These are phyloP conservation scores for Tylopilus subfusipes DNA, from an alignment of 768 basidiomycete genomes.

Conservation along the genomic window DNA sequence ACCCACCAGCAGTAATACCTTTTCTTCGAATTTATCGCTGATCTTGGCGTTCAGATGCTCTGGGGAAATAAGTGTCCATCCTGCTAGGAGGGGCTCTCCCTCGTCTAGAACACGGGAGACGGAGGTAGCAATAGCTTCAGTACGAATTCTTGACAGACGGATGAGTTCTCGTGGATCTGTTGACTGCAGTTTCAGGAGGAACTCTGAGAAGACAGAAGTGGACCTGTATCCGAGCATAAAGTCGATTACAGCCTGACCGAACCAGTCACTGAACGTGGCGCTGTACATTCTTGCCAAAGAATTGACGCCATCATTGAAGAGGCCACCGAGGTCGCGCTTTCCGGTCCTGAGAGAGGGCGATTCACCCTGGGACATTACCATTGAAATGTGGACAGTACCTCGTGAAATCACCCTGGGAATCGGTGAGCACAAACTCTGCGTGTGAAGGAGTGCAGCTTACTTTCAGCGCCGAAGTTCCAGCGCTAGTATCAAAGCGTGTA, in stretches of 20 bases:
- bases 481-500: slow-evolving; percentile 45
- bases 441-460: slow-evolving; percentile 37
- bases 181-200: slow-evolving; percentile 80
- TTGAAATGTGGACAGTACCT: slow-evolving; percentile 42
- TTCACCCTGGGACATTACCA: slow-evolving; percentile 5
- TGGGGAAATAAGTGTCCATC: slow-evolving; percentile 93
- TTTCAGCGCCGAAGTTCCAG: slow-evolving; percentile 95
- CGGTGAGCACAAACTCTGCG: slow-evolving; percentile 4
- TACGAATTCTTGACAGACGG: slow-evolving; percentile 81
- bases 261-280: slow-evolving; percentile 93
- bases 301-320: slow-evolving; percentile 95
- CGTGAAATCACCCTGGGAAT: slow-evolving; percentile 75
- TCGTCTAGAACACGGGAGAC: slow-evolving; percentile 72
- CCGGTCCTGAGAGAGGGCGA: slow-evolving; percentile 70
- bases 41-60: slow-evolving; percentile 67
- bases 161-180: slow-evolving; percentile 92
- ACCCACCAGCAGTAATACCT: slow-evolving; percentile 82
- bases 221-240: slow-evolving; percentile 88
- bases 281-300: slow-evolving; percentile 89
- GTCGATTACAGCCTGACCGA: slow-evolving; percentile 93
- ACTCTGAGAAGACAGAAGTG: slow-evolving; percentile 87
- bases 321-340: slow-evolving; percentile 87
- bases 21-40: slow-evolving; percentile 88
- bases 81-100: slow-evolving; percentile 72
- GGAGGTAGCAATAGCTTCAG: slow-evolving; percentile 89